phyloP scores from a whole-genome alignment of 176 grass and related monocot species.

The Aechmea fasciata region DNA sequence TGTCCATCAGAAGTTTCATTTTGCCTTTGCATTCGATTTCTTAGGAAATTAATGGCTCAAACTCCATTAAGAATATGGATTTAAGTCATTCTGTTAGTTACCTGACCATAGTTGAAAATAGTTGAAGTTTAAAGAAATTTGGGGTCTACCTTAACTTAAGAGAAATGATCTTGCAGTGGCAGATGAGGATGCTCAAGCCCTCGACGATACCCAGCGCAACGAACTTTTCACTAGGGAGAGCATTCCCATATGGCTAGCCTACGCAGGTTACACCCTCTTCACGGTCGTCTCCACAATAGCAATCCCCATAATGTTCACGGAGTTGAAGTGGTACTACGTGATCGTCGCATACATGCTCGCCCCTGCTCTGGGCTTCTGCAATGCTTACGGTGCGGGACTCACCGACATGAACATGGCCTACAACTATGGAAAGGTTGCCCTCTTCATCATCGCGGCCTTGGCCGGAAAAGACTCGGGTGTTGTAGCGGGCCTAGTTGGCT shows the following conservation, averaged over 20 bases:
- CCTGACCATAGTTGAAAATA: not conserved
- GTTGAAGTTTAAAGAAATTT: not conserved
- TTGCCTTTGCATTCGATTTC: no score
- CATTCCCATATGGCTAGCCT: constrained; percentile 64
- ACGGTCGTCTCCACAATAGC: constrained; percentile 35
- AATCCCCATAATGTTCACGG: constrained; percentile 78
- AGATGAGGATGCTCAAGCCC: constrained; percentile 40
- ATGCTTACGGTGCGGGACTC: constrained; percentile 86
- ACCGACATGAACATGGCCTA: constrained; percentile 99
- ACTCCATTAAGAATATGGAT: not conserved
- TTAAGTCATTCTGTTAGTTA: constrained; percentile 3
- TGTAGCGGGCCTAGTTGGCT: constrained; percentile 75
- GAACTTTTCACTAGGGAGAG: constrained; percentile 63
- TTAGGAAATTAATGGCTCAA: not conserved
- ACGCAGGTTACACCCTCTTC: constrained; percentile 44
- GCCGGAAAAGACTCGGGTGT: constrained; percentile 80
- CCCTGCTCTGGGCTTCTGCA: constrained; percentile 89
- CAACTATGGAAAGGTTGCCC: constrained; percentile 84
- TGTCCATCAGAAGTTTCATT: no score
- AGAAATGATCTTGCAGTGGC: constrained; percentile 11
- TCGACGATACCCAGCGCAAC: constrained; percentile 51
- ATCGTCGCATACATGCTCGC: constrained; percentile 80
- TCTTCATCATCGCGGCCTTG: constrained; percentile 82
- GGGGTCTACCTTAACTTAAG: not conserved
- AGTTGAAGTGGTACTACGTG: constrained; percentile 94